These are phyloP conservation scores for Didymella keratinophila DNA, from an alignment of 2,329 filamentous ascomycete genomes.

Conservation along the genomic window DNA sequence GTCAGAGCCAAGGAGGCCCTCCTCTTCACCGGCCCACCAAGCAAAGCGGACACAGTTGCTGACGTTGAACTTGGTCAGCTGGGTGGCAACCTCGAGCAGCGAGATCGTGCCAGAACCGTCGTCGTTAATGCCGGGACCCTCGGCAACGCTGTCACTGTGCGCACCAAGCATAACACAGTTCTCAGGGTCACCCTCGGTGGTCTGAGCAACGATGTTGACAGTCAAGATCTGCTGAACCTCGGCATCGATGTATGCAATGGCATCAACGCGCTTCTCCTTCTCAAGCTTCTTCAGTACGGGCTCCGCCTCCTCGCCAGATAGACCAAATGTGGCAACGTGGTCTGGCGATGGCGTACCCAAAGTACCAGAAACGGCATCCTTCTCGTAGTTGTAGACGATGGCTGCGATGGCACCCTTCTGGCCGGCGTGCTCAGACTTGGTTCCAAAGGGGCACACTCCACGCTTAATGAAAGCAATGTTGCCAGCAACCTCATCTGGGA, in stretches of 20 bases:
- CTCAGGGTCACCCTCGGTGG: constrained; percentile 48
- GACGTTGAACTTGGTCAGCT: constrained; percentile 51
- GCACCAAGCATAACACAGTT: constrained; percentile 54
- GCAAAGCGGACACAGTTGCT: constrained; percentile 53
- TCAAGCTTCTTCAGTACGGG: constrained; percentile 59
- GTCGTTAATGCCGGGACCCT: constrained; percentile 54
- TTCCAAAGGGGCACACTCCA: constrained; percentile 75
- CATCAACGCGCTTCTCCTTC: constrained; percentile 57
- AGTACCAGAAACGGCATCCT: constrained; percentile 69
- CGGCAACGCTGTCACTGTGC: constrained; percentile 52
- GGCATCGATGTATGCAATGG: constrained; percentile 57
- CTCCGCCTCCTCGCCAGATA: constrained; percentile 68
- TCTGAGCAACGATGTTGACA: constrained; percentile 53
- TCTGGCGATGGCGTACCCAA: constrained; percentile 67
- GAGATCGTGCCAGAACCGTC: constrained; percentile 52
- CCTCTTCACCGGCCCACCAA: constrained; percentile 53
- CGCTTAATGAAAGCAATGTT: constrained; percentile 76
- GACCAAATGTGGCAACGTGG: constrained; percentile 73
- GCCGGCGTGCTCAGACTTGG: constrained; percentile 74
- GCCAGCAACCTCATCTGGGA: constrained; percentile 65
- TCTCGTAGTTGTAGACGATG: constrained; percentile 78
- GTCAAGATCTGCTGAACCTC: constrained; percentile 60
- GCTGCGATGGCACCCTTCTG: constrained; percentile 75
- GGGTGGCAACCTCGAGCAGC: constrained; percentile 51
- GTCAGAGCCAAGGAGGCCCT: constrained; percentile 51